Evolutionary conservation across 352 stramenopile species (phyloP), one percentile per base, ranked within the genome.

Genomic region (Globisporangium paroecandrum): DNA sequence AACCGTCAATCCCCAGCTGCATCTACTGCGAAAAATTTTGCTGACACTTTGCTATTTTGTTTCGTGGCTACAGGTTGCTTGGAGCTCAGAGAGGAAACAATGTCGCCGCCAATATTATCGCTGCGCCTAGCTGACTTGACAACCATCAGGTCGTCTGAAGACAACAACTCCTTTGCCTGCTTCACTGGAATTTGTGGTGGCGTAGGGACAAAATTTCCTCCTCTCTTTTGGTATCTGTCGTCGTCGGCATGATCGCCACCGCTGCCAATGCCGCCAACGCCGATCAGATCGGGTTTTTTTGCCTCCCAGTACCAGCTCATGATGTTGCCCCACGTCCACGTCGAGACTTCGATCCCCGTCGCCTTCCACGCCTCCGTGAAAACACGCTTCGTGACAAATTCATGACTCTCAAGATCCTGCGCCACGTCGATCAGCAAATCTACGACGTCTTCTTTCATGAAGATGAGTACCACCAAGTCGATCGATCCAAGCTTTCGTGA

Each of bases 261-360:
- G 25, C 66, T n/a, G n/a, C 62, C 58, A 13, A 64, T 29, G 24
- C 54, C 62, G 24, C 54, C 18, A 38, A 47, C 1, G 10, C n/a
- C 32, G 1, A 32, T 47, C 55, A 49, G 60, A 27, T 58, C 27
- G 3, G 43, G 56, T 1, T 20, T 22, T 36, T 57, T 55, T n/a
- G 36, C 43, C 18, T 88, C 79, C 83, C 83, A 91, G 64, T 91
- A 91, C 83, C 83, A 91, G 22, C 68, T 62, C 4, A 81, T 49
- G 6, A 91, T 77, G 0, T 71, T 74, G 5, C 74, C 70, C 58
- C 81, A 78, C 1, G 75, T 83, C 60, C 70, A 76, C 1, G 76
- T 62, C 0, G 74, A 71, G 3, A 88, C 69, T 51, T 89, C 79
- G 59, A 78, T 63, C 4, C 71, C 74, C 0, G 65, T 66, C 22